Evolutionary conservation across 495 filamentous ascomycete genomes (phyloP).

Genomic region (Cryomyces antarcticus): DNA sequence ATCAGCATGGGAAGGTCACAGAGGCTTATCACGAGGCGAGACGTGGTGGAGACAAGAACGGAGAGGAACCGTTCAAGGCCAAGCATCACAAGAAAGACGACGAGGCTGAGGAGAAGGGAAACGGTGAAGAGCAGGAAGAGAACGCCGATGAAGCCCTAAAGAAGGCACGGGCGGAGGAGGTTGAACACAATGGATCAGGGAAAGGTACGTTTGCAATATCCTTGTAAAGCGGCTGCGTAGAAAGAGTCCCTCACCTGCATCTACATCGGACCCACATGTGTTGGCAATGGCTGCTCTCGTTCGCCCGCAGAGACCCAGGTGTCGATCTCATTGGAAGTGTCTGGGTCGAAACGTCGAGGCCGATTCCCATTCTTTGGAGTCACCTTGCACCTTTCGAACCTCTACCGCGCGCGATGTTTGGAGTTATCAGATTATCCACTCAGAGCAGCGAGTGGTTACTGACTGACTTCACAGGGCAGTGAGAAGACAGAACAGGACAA

Average conservation of each 20-base stretch:
- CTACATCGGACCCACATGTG: too few relatives aligned
- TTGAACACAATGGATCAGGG: not conserved
- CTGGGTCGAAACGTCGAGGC: too few relatives aligned
- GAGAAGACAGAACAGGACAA: not conserved
- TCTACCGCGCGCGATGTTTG: not conserved
- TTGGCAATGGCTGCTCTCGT: too few relatives aligned
- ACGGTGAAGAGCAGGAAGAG: not conserved
- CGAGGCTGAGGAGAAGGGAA: not conserved
- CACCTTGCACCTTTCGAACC: too few relatives aligned
- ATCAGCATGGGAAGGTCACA: too few relatives aligned
- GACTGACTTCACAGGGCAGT: slow-evolving; percentile 1
- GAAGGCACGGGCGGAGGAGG: not conserved
- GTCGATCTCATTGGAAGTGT: too few relatives aligned
- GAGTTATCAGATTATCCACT: not conserved
- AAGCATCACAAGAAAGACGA: not conserved
- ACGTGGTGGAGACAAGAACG: not conserved
- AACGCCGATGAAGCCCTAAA: not conserved
- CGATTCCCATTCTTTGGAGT: too few relatives aligned
- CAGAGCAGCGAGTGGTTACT: not conserved
- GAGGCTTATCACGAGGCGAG: not conserved
- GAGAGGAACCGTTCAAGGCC: not conserved
- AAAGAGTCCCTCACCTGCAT: too few relatives aligned
- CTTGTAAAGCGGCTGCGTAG: not conserved
- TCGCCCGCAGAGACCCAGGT: too few relatives aligned
- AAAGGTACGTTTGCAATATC: not conserved